Base-by-base conservation (phyloP, 2,329 filamentous ascomycete species). In the Apiospora kogelbergensis region DNA sequence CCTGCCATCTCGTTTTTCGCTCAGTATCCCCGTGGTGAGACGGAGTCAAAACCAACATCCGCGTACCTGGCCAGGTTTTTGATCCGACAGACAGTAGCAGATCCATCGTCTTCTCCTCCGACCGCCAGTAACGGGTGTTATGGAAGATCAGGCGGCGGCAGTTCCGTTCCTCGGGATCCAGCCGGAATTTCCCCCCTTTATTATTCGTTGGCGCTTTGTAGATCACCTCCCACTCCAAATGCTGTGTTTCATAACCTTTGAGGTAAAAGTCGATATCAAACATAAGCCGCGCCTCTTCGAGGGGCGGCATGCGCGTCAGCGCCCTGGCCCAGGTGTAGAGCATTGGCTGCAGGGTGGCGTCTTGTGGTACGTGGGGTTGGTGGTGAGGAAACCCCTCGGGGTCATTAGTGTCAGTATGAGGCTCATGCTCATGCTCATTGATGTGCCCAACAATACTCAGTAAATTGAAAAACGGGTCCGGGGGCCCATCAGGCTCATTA, bases 211-310 rank as follows among this genome's bases (percentile, higher is more conserved):
- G 67, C 26, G 67, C 57, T 30, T 68, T 57, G 57, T 68, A 64
- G 40, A 68, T 30, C n/a, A 68, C 30, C 67, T 40, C 67, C 67
- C 67, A 68, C 13, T 68, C 67, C 37, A 37, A 48, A 20, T 57
- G 46, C 48, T 44, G 33, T 13, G 57, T 37, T 20, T 42, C 11
- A 10, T 33, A 20, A 17, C 44, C 66, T n/a, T n/a, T n/a, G n/a
- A n/a, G n/a, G 66, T 22, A 37, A 10, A 63, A 33, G 24, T 64
- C 33, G 33, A 46, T 20, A 53, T 37, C 17, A 57, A 68, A 64
- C 48, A n/a, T 3, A 13, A 68, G 26, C 22, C 42, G 41, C 33
- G 67, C 67, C 4, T 20, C 40, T 20, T 57, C 53, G 24, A 68
- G 41, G 24, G 42, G 30, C 22, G 53, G 67, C 67, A 68, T 68